Conservation (phyloP, 495 filamentous ascomycete genomes). For the Aspergillus egyptiacus region DNA sequence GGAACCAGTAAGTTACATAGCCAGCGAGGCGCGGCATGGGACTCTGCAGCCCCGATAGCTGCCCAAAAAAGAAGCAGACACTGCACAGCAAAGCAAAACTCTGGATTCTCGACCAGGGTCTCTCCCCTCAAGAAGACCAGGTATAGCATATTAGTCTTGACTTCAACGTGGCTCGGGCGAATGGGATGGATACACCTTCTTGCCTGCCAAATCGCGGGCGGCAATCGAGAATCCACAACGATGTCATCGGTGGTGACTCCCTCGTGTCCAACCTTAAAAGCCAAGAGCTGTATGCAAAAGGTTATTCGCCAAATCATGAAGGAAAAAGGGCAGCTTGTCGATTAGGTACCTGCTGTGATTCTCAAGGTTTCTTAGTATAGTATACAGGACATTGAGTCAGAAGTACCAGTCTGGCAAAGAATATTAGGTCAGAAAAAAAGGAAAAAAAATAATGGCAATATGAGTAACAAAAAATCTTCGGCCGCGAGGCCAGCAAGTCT, state of each 20-base stretch:
- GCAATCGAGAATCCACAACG: constrained; percentile 13
- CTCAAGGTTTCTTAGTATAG: constrained; percentile 12
- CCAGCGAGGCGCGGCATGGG: constrained; percentile 20
- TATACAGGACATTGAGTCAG: constrained; percentile 15
- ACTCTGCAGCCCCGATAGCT: constrained; percentile 24
- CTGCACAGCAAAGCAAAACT: constrained; percentile 17
- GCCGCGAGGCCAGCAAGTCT: constrained; percentile 43
- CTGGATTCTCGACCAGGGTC: constrained; percentile 20
- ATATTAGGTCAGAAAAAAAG: constrained; percentile 9
- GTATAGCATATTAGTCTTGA: constrained; percentile 11
- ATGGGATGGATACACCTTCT: constrained; percentile 13
- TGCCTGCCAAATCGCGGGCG: constrained; percentile 9
- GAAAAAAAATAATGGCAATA: constrained; percentile 16
- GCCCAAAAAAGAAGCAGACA: constrained; percentile 24
- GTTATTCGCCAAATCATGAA: constrained; percentile 12
- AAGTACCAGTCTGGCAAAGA: constrained; percentile 16
- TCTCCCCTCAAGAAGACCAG: constrained; percentile 21
- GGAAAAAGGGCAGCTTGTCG: constrained; percentile 1
- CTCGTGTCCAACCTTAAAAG: constrained; percentile 6
- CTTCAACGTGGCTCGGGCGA: constrained; percentile 11
- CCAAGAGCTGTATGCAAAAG: constrained; percentile 6
- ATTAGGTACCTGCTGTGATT: constrained; percentile 18
- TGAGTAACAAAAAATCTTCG: constrained; percentile 32
- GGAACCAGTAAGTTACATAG: constrained; percentile 15
- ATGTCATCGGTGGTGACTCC: constrained; percentile 11